These are phyloP conservation scores for Hypoxylon rickii DNA, from an alignment of 495 filamentous ascomycete genomes.

Conservation along the genomic window DNA sequence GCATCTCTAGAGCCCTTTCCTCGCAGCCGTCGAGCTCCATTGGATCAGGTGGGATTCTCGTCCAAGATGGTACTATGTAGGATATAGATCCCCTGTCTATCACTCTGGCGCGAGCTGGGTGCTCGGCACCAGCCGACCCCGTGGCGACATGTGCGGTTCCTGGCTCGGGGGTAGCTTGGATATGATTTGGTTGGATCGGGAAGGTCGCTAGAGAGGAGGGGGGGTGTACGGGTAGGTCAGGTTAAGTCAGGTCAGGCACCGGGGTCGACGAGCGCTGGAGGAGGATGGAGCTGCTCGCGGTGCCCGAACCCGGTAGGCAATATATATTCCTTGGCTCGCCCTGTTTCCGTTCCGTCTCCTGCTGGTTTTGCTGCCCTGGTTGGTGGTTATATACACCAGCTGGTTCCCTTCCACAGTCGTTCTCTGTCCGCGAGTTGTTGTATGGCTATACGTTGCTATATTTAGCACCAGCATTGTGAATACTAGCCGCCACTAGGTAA, in stretches of 20 bases:
- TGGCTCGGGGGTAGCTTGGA: not conserved
- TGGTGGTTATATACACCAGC: conserved; percentile 4
- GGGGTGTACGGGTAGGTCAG: conserved; percentile 23
- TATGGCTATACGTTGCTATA: not conserved
- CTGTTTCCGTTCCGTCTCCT: conserved; percentile 1
- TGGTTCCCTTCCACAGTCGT: too few species aligned
- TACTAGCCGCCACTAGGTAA: too few species aligned
- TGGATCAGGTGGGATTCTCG: too few species aligned
- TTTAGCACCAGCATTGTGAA: not conserved
- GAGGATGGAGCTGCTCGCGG: not conserved
- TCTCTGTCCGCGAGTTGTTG: not conserved
- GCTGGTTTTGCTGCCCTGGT: not conserved
- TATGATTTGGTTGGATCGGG: conserved; percentile 25
- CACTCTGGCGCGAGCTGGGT: too few species aligned
- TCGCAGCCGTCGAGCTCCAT: too few species aligned
- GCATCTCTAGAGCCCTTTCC: too few species aligned
- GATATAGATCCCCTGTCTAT: not conserved
- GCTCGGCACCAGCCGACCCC: conserved; percentile 29
- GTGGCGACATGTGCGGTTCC: conserved; percentile 20
- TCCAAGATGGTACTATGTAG: too few species aligned
- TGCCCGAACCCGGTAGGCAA: too few species aligned
- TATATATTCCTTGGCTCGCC: too few species aligned
- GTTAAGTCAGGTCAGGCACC: not conserved
- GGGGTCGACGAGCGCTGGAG: not conserved
- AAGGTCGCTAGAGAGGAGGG: conserved; percentile 24